Conservation (phyloP, 495 filamentous ascomycete species). For the Symbiotaphrina buchneri region DNA sequence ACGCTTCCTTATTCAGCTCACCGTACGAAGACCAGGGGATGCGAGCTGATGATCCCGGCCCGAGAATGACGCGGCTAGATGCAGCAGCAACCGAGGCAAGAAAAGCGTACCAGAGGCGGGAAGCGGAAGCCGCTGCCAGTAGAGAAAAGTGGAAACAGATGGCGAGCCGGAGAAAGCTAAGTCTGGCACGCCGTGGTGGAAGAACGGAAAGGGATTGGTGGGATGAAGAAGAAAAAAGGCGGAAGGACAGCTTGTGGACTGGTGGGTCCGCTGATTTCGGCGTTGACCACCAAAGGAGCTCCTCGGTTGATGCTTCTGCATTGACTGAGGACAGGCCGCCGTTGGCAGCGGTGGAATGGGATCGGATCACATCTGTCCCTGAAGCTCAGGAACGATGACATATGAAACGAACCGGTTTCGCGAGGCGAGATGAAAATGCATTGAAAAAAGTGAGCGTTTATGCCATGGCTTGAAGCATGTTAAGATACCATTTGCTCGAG, state of each 20-base stretch:
- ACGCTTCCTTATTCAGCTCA: background rate
- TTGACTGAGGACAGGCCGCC: too few relatives aligned
- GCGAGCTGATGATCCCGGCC: background rate
- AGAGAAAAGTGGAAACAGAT: background rate
- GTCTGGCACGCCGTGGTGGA: background rate
- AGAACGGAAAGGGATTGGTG: constrained; percentile 1
- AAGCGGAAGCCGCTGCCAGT: constrained; percentile 1
- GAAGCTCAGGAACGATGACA: too few relatives aligned
- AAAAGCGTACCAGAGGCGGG: constrained; percentile 2
- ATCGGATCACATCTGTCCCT: too few relatives aligned
- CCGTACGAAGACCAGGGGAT: background rate
- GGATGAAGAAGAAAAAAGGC: background rate
- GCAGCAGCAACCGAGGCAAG: constrained; percentile 2
- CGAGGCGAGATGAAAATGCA: too few relatives aligned
- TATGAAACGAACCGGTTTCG: too few relatives aligned
- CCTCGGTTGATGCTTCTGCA: too few relatives aligned
- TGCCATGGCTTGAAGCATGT: too few relatives aligned
- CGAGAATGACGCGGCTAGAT: constrained; percentile 1
- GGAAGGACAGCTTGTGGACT: background rate
- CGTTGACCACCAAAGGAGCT: too few relatives aligned
- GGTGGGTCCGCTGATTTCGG: too few relatives aligned
- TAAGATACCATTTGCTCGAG: too few relatives aligned
- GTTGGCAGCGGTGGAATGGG: too few relatives aligned
- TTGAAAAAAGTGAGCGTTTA: too few relatives aligned
- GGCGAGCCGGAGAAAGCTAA: background rate